These are phyloP conservation scores for Xylariaceae sp. DNA, from an alignment of 2,329 filamentous ascomycete genomes.

Conservation along the genomic window DNA sequence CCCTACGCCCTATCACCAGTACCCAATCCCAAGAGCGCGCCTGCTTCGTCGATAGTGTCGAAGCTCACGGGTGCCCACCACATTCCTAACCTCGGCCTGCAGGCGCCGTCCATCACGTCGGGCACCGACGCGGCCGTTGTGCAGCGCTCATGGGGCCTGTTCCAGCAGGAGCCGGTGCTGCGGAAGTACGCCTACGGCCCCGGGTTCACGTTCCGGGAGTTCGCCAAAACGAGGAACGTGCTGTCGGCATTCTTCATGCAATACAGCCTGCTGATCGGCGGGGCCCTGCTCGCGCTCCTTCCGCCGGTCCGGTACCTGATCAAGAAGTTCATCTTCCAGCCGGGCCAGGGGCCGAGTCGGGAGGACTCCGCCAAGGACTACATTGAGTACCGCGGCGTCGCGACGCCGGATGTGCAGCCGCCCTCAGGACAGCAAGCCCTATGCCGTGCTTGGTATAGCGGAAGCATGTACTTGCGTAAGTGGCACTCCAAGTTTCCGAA, in stretches of 20 bases:
- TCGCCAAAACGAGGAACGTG: conserved; percentile 44
- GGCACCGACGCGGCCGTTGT: conserved; percentile 50
- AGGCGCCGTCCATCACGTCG: conserved; percentile 48
- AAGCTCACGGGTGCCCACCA: conserved; percentile 45
- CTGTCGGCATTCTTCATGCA: conserved; percentile 47
- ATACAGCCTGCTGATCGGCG: conserved; percentile 37
- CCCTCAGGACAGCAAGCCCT: conserved; percentile 44
- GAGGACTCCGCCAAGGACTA: conserved; percentile 53
- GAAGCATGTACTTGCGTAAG: conserved; percentile 62
- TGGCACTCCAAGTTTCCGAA: neutral
- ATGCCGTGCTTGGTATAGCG: conserved; percentile 50
- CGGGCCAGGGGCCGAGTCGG: conserved; percentile 48
- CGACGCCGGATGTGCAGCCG: conserved; percentile 47
- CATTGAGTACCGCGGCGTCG: conserved; percentile 60
- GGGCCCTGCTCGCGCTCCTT: conserved; percentile 38
- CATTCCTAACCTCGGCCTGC: conserved; percentile 48
- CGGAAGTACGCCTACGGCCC: conserved; percentile 50
- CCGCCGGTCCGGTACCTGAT: conserved; percentile 42
- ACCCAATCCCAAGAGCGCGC: conserved; percentile 35
- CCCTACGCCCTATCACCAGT: conserved; percentile 57
- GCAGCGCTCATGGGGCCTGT: conserved; percentile 58
- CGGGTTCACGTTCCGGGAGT: conserved; percentile 56
- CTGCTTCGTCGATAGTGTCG: conserved; percentile 35
- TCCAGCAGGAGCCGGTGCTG: conserved; percentile 40
- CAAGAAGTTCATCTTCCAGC: conserved; percentile 42